Base-by-base conservation (phyloP, 352 stramenopile species). In the Aphanomyces astaci region DNA sequence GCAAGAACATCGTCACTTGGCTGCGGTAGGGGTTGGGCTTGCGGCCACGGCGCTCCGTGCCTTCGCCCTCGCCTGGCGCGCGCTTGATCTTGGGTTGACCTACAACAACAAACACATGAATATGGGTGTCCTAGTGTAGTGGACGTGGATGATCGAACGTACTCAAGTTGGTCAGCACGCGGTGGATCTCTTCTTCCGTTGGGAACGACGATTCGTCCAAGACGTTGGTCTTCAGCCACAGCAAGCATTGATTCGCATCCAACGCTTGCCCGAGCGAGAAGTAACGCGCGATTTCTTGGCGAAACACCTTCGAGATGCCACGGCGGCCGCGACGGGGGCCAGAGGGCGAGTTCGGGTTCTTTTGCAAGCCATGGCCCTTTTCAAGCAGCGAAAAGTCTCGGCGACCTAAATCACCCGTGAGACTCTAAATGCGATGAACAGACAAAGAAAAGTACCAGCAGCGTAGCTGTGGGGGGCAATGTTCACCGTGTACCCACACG, bases 291-390 rank as follows among this genome's bases (percentile, higher is more conserved):
- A 68, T 68, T 48, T 68, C 62, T 59, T 68, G 62, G 19, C 62
- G 62, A 59, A 68, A 68, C 11, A 68, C 62, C 25, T 68, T 68
- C 33, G 62, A 68, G 51, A 68, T 68, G 28, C 62, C 62, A 22
- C 62, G 62, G n/a, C 62, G 46, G 17, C 62, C 62, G 48, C 62
- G 62, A 11, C 62, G 62, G 3, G 62, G 62, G 1, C 33, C 62
- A 19, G 53, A 56, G 3, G 62, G 62, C 4, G 62, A 68, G 36
- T 68, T 68, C 13, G 62, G 62, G 32, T 68, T 68, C 40, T 59
- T 68, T 39, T 49, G 53, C 40, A 68, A 59, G 10, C 62, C 43
- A 59, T 68, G 62, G n/a, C 62, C 62, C 31, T 68, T 68, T 59
- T 68, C 62, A n/a, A 68, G 36, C 1, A 68, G 40, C 27, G 62